Evolutionary conservation across 2,329 filamentous ascomycete genomes (phyloP), one percentile per base, ranked within the genome.

Genomic region (Cadophora malorum): DNA sequence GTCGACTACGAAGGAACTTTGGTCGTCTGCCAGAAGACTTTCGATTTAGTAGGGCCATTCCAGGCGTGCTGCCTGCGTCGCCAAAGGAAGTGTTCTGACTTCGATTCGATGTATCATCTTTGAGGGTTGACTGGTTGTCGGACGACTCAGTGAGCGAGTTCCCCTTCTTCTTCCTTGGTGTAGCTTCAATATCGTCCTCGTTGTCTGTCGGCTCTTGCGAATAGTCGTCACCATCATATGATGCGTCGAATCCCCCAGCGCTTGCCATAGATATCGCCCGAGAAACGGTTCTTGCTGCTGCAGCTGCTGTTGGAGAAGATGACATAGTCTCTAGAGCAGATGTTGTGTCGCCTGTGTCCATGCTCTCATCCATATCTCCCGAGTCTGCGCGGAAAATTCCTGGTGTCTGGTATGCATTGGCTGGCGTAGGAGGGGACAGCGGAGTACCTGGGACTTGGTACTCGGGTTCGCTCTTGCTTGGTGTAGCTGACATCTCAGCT

Each of bases 251-350:
- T 10, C 56, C 63, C 28, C 70, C 68, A 19, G 56, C 74, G 63
- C 80, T 83, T 31, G 81, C 80, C 74, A 79, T 80, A 61, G 84
- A 86, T 35, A 85, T 78, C 14, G 82, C 83, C 63, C 85, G 81
- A 1, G 86, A 87, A 16, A 86, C 78, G 4, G 82, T 84, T 67
- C 86, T 81, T 35, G 84, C 84, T 4, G 84, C 82, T 0, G 84
- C 85, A 4, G 86, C 85, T 8, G 83, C 83, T 0, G 86, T 84
- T 8, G 86, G 86, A 10, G 86, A 88, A 8, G 86, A 87, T 9
- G 83, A 84, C 73, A 88, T 80, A 25, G 79, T 82, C 72, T 88
- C 85, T 25, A 88, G 80, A 25, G 79, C 79, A 9, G 83, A 85
- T 1, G 85, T 87, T 1, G 80, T 83, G 70, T 83, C 80, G 64